These are phyloP conservation scores for Stereocaulon alpinum DNA, from an alignment of 495 filamentous ascomycete species.

Conservation along the genomic window DNA sequence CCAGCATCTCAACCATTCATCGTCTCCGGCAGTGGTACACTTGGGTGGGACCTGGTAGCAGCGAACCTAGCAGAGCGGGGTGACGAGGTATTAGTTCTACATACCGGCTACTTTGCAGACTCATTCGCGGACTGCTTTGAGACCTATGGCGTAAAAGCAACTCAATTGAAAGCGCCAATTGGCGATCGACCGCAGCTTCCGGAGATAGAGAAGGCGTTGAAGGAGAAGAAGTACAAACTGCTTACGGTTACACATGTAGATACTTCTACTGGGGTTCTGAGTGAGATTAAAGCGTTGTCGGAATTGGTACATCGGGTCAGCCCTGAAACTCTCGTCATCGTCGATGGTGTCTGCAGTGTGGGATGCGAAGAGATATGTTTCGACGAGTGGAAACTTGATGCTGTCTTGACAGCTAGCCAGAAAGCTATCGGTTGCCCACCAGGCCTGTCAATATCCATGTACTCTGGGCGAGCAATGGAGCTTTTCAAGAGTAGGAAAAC, in stretches of 20 bases:
- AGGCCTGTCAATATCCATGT: slow-evolving; percentile 86
- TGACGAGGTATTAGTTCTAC: slow-evolving; percentile 84
- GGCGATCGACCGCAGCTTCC: slow-evolving; percentile 79
- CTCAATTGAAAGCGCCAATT: slow-evolving; percentile 79
- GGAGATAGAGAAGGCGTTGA: slow-evolving; percentile 77
- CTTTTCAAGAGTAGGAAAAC: slow-evolving; percentile 67
- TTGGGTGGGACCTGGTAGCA: slow-evolving; percentile 93
- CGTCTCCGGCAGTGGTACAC: slow-evolving; percentile 84
- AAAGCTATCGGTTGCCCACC: slow-evolving; percentile 95
- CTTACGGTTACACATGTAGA: slow-evolving; percentile 95
- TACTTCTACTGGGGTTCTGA: slow-evolving; percentile 90
- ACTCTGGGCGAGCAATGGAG: slow-evolving; percentile 80
- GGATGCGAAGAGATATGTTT: slow-evolving; percentile 93
- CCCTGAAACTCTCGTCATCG: slow-evolving; percentile 79
- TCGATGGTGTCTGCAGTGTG: slow-evolving; percentile 95
- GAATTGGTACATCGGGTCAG: slow-evolving; percentile 75
- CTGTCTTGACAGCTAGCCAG: slow-evolving; percentile 85
- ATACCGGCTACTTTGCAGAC: slow-evolving; percentile 95
- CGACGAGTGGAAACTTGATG: slow-evolving; percentile 88
- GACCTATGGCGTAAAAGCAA: slow-evolving; percentile 81
- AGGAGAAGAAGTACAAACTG: slow-evolving; percentile 80
- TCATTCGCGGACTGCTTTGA: slow-evolving; percentile 85
- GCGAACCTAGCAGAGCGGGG: slow-evolving; percentile 80
- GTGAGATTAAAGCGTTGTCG: slow-evolving; percentile 73
- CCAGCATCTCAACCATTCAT: slow-evolving; percentile 82